A percentile compares a stretch with the other conserved stretches of the same genome.
Conservation (phyloP, 2,329 filamentous ascomycete species). For the Corynespora cassiicola region DNA sequence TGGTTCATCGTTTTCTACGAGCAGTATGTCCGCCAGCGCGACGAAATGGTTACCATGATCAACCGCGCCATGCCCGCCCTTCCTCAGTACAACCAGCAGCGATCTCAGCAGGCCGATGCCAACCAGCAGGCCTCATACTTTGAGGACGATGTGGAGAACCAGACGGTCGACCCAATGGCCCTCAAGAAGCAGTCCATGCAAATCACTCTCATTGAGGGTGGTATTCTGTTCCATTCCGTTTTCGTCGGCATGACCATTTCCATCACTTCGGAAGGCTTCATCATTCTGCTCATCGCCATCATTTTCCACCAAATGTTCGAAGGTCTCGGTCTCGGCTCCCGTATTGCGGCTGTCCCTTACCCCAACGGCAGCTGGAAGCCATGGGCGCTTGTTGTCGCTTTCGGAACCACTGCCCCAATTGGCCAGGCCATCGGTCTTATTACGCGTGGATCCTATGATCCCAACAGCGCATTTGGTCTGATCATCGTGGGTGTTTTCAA, state of each 20-base stretch:
- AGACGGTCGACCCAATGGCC: conserved; percentile 44
- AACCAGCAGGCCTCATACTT: conserved; percentile 41
- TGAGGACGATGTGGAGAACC: conserved; percentile 42
- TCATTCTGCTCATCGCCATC: conserved; percentile 64
- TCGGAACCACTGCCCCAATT: conserved; percentile 69
- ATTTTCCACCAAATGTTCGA: conserved; percentile 71
- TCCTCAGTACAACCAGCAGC: conserved; percentile 38
- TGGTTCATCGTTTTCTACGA: conserved; percentile 71
- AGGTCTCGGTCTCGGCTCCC: conserved; percentile 67
- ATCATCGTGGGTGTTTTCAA: conserved; percentile 72
- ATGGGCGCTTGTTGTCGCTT: conserved; percentile 68
- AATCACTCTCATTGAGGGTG: conserved; percentile 61
- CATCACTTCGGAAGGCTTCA: conserved; percentile 64
- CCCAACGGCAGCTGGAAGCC: conserved; percentile 63
- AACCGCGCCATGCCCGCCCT: conserved; percentile 43
- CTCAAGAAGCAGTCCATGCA: conserved; percentile 47
- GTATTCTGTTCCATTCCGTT: conserved; percentile 69
- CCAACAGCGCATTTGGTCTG: conserved; percentile 67
- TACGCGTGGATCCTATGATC: conserved; percentile 65
- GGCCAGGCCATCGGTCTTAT: conserved; percentile 69
- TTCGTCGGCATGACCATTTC: conserved; percentile 69
- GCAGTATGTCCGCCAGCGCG: conserved; percentile 66
- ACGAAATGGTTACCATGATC: conserved; percentile 65
- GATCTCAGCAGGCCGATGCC: conserved; percentile 17
- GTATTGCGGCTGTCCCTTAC: conserved; percentile 66